Evolutionary conservation across 176 grass and related monocot species (phyloP), one percentile per base, ranked within the genome.

Genomic region (Ampelocalamus luodianensis): DNA sequence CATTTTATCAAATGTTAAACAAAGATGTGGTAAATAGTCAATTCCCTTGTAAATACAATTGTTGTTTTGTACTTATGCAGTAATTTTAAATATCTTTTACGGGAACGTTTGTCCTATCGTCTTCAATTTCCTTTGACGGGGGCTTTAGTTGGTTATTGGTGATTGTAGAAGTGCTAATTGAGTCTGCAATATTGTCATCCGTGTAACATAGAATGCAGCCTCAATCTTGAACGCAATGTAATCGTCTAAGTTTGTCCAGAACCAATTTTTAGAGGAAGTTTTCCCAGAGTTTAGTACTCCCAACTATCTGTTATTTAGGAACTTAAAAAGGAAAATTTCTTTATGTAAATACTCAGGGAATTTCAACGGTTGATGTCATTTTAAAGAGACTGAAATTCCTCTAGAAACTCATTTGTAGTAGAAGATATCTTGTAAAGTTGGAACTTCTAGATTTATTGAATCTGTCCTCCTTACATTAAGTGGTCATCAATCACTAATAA

Each of bases 361-460:
- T 89, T 90, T 91, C 71, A 89, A 68, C 42, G 44, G 66, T 69
- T 87, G 92, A 91, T 91, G 65, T 82, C 86, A 85, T 72, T 81
- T 50, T 62, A 39, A 78, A 86, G 89, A 55, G 1, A 39, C 38
- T 66, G 45, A 71, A 83, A 82, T 85, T 56, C 66, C 65, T 63
- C 48, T 42, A 81, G 20, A 69, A 87, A 83, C 79, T 65, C 34
- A 88, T 79, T 77, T 75, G 9, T 53, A 71, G 34, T 81, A 72
- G 79, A 81, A 87, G 55, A 87, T 79, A 50, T 78, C 65, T 72
- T 80, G 64, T 86, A 71, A 89, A 82, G 70, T 65, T 89, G 44
- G 54, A 69, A 76, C 24, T 77, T 62, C 38, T 39, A 56, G 74
- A 89, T 84, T 87, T 87, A 74, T 80, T 79, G 85, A 91, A 92